phyloP scores from a whole-genome alignment of 345 rosid species.

The Raphanus raphanistrum region DNA sequence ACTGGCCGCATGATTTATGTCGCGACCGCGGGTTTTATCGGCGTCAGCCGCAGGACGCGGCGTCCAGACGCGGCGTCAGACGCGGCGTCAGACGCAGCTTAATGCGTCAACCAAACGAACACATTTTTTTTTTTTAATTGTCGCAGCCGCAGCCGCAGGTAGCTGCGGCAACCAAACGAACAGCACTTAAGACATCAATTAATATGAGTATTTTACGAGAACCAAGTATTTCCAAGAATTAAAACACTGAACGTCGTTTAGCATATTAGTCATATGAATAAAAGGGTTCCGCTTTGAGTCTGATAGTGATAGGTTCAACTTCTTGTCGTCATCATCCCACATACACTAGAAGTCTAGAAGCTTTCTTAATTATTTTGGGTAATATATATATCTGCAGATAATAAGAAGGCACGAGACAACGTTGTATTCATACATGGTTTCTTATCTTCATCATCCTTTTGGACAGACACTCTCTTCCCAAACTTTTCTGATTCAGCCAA shows the following conservation, averaged over 20 bases:
- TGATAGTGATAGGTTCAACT: neutral
- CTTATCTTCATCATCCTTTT: constrained; percentile 87
- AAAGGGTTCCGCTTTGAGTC: neutral
- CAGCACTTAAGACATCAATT: neutral
- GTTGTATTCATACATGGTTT: constrained; percentile 93
- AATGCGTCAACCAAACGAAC: too few relatives aligned
- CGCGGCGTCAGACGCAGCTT: too few relatives aligned
- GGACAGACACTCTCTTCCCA: constrained; percentile 94
- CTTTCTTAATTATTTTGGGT: neutral
- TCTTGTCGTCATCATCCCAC: neutral
- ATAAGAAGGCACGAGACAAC: constrained; percentile 55
- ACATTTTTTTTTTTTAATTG: too few relatives aligned
- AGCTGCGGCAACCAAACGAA: too few relatives aligned
- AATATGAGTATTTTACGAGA: neutral
- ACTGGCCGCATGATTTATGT: too few relatives aligned
- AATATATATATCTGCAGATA: constrained; percentile 29
- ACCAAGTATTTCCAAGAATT: neutral
- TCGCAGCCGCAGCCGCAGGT: too few relatives aligned
- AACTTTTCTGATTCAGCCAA: constrained; percentile 68
- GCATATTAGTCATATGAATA: neutral
- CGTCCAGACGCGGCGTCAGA: too few relatives aligned
- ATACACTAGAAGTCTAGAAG: neutral
- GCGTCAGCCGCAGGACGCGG: too few relatives aligned
- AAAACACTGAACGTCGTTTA: neutral
- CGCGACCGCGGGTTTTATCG: too few relatives aligned